Conservation (phyloP, 2,329 filamentous ascomycete genomes). For the Botrytis fragariae region DNA sequence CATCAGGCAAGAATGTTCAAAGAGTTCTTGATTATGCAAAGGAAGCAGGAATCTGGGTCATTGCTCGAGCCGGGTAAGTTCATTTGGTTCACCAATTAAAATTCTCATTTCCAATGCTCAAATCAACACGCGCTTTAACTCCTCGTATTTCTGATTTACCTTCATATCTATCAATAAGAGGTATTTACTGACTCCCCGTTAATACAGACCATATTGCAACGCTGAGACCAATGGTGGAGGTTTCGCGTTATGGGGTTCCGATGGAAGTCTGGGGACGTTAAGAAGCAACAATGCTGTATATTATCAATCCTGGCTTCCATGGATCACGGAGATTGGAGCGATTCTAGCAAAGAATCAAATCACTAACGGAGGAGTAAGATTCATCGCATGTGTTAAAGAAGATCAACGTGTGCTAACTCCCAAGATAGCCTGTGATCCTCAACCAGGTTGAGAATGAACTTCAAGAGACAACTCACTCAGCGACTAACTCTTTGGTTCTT, state of each 20-base stretch:
- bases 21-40: constrained; percentile 51
- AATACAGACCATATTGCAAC: constrained; percentile 47
- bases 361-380: constrained; percentile 46
- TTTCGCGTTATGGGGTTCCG: constrained; percentile 46
- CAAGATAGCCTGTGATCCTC: constrained; percentile 46
- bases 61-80: constrained; percentile 45
- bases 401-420: constrained; percentile 43
- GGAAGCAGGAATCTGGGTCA: constrained; percentile 51
- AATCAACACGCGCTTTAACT: background rate
- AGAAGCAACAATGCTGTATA: constrained; percentile 47
- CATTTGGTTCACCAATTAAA: background rate
- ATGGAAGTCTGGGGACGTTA: constrained; percentile 46
- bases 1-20: constrained; percentile 50
- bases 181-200: background rate
- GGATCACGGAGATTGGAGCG: constrained; percentile 45
- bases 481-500: constrained; percentile 47
- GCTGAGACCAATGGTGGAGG: constrained; percentile 51
- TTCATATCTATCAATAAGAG: too few relatives aligned
- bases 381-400: constrained; percentile 34
- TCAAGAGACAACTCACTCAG: constrained; percentile 44
- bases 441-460: constrained; percentile 55
- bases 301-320: constrained; percentile 47
- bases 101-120: background rate
- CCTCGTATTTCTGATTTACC: too few relatives aligned
- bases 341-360: constrained; percentile 51